These are phyloP conservation scores for Penicillium glabrum DNA, from an alignment of 2,329 filamentous ascomycete species.

Conservation along the genomic window DNA sequence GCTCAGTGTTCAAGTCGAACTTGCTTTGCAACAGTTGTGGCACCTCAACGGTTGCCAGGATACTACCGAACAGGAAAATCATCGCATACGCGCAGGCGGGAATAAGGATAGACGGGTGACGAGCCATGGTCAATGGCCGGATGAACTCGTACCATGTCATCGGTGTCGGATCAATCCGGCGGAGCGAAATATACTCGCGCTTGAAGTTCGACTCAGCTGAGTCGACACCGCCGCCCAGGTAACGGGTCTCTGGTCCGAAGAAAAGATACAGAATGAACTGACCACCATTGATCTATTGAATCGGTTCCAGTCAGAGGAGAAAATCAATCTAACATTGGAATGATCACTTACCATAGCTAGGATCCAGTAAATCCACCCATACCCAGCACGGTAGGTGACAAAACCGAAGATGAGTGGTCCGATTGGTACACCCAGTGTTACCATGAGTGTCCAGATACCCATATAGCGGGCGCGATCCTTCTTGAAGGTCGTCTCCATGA, in stretches of 20 bases:
- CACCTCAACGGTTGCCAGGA: conserved; percentile 60
- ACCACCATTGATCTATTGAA: conserved; percentile 51
- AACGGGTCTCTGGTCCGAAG: conserved; percentile 57
- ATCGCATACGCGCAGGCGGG: conserved; percentile 58
- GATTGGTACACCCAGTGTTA: conserved; percentile 51
- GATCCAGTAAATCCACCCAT: conserved; percentile 61
- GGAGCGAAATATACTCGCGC: conserved; percentile 46
- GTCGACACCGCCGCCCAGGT: conserved; percentile 37
- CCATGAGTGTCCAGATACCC: conserved; percentile 57
- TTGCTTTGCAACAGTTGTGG: conserved; percentile 58
- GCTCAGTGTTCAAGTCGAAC: conserved; percentile 59
- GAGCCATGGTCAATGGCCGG: conserved; percentile 50
- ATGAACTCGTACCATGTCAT: conserved; percentile 53
- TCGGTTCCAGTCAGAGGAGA: not conserved
- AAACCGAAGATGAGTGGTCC: conserved; percentile 41
- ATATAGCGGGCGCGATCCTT: conserved; percentile 55
- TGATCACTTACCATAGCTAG: conserved; percentile 52
- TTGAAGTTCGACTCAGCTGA: conserved; percentile 37
- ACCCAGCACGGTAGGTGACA: conserved; percentile 55
- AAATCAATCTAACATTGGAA: not conserved
- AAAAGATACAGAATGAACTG: conserved; percentile 60
- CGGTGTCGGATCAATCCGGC: conserved; percentile 55
- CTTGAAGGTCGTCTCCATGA: conserved; percentile 60
- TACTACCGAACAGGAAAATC: conserved; percentile 56
- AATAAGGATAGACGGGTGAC: conserved; percentile 50